Base-by-base conservation (phyloP, 352 stramenopile genomes). In the Phytophthora aleatoria region DNA sequence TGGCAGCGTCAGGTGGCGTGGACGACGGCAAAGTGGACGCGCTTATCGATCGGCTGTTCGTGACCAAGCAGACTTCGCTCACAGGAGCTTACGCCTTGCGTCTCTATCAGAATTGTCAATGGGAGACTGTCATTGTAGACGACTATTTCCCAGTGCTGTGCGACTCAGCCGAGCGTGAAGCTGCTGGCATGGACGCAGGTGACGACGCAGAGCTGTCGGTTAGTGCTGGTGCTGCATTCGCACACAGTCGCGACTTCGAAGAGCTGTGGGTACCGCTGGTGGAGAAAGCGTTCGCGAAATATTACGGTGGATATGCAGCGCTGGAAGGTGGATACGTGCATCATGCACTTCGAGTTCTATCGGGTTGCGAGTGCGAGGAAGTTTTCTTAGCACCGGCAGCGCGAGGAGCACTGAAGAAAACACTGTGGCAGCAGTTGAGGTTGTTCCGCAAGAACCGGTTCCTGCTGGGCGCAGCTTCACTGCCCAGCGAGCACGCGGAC, bases 271-370 rank as follows among this genome's bases (percentile, higher is more conserved):
- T 98, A 3, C 87, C 91, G 26, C 63, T 98, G 16, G 69, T 98
- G n/a, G 92, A 98, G 63, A 98, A 98, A 69, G 90, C 91, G 7
- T 95, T 96, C 30, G 92, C 92, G 11, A 98, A 98, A 55, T 98
- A 97, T 67, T 92, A 96, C 38, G 91, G 91, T 7, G 88, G 89
- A 0, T 97, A 97, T 61, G 84, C 85, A 8, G 76, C 85, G 13
- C 73, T 98, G 3, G 89, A 97, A 71, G 68, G 74, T 5, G 83
- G 83, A 6, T 97, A 92, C 67, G 92, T 98, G n/a, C 91, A 98
- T 65, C 87, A 97, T 49, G 93, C 92, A 28, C 76, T 98, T 16
- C 72, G 89, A 30, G 81, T 88, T 26, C 79, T 98, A 26, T 98
- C 93, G 5, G 88, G 92, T 3, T 96, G 77, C 58, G 81, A 90